Base-by-base conservation (phyloP, 345 rosid species). In the Dovyalis caffra region DNA sequence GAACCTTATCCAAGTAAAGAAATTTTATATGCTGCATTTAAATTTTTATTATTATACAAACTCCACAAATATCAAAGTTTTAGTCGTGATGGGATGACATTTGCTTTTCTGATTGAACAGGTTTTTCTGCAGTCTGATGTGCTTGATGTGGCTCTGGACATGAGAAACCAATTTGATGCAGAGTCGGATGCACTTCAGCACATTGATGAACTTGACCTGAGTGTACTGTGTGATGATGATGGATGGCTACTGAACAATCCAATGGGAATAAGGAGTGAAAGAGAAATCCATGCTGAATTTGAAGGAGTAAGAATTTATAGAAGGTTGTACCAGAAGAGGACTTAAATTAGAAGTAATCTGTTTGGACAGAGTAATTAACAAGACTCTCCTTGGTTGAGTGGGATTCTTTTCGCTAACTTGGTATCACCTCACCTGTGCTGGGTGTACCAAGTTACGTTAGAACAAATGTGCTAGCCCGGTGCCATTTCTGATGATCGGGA, bases 91-190 rank as follows among this genome's bases (percentile, higher is more conserved):
- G 28, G 12, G 25, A 21, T 12, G 32, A 35, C 29, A 58, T 23
- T 68, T 74, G 23, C 61, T 51, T 47, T 65, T 11, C n/a, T 64
- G 12, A 40, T 66, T 73, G 62, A 35, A 71, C 88, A 91, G 99
- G 90, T 92, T 38, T 89, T 92, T 75, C 78, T 95, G 75, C 99
- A 95, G 78, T 95, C 97, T 4, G 99, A 95, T 75, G 97, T 95
- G 77, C 82, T 85, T 0, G 97, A 91, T 31, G 99, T 95, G 63
- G 97, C 95, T 26, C 71, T 83, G 25, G 97, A 90, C 86, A 90
- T 95, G 94, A 87, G 95, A 80, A 82, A 89, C 69, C 95, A 86
- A 72, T 87, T 92, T 8, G 97, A 92, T 47, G 87, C 83, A 32
- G 84, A 86, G 70, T 72, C 80, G 35, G 72, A 72, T 49, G 70